Evolutionary conservation across 192 early-diverging fungal genomes (phyloP), one percentile per base, ranked within the genome.

Genomic region (Obelidium mucronatum): DNA sequence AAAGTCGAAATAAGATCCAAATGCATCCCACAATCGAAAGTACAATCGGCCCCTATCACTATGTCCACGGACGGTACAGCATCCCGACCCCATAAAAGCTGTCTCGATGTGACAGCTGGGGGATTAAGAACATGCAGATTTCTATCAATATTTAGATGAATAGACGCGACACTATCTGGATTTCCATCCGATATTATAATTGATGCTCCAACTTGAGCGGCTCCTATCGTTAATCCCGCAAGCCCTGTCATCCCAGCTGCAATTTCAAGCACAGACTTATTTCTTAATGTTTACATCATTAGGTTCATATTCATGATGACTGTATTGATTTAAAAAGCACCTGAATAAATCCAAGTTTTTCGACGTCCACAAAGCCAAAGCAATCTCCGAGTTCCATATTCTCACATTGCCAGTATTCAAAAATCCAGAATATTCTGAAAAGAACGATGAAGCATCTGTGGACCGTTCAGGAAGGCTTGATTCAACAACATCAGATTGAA

Each of bases 321-420:
- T 11, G 37, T 33, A 58, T 26, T 6, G 24, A 42, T 26, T 40
- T 17, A 17, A 17, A 6, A 65, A 33, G 34, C 15, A 59, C 69
- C 69, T 35, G 36, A 59, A 72, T 2, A 72, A 13, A 26, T 72
- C 22, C 13, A 36, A 8, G 33, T 72, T 55, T 35, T 72, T 34
- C 5, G 54, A 30, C 8, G 37, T 31, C 69, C 69, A 72, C n/a
- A 39, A 72, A 6, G 54, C 52, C 34, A 72, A 15, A 6, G 36
- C 54, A 22, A 35, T 2, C 39, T 72, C 69, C 8, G 69, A 31
- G 36, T 58, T 72, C 69, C 69, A 72, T 24, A 72, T 72, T 11
- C 54, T 22, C 4, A 72, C 69, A n/a, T 72, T 72, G n/a, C 69
- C 69, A 19, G 69, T 72, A 37, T 72, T 72, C 30, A 72, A 59